Evolutionary conservation across 345 rosid species (phyloP).

Genomic region (Aquilaria yunnanensis): DNA sequence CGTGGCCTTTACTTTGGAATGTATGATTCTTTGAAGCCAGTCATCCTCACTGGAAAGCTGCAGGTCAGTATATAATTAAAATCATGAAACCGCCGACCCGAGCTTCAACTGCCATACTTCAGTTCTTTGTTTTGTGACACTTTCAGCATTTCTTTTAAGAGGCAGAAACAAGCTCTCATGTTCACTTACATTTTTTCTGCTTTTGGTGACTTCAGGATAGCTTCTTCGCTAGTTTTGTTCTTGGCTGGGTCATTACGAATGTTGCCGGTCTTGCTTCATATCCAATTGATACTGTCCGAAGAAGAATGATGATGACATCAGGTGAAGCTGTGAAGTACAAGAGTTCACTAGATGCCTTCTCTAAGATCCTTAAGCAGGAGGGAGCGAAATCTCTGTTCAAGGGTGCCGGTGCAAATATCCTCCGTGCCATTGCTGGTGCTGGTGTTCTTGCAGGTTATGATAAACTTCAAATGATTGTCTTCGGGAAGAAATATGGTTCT

Average conservation of each 20-base stretch:
- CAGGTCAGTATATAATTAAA: slow-evolving; percentile 19
- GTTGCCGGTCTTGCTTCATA: slow-evolving; percentile 44
- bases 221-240: slow-evolving; percentile 40
- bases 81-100: too few species aligned
- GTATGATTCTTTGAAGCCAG: slow-evolving; percentile 46
- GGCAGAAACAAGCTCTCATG: too few species aligned
- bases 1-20: slow-evolving; percentile 35
- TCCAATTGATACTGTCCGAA: slow-evolving; percentile 36
- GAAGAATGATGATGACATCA: slow-evolving; percentile 55
- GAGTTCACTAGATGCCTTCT: slow-evolving; percentile 29
- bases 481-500: slow-evolving; percentile 44
- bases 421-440: slow-evolving; percentile 41
- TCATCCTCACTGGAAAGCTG: slow-evolving; percentile 24
- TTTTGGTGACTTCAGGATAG: slow-evolving; percentile 28
- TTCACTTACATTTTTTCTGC: background rate
- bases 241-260: slow-evolving; percentile 39
- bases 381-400: slow-evolving; percentile 38
- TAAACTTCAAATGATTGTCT: slow-evolving; percentile 31
- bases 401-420: slow-evolving; percentile 48
- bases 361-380: slow-evolving; percentile 35
- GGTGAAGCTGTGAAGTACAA: slow-evolving; percentile 48
- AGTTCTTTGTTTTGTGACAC: too few species aligned
- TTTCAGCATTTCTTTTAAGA: too few species aligned
- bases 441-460: slow-evolving; percentile 48
- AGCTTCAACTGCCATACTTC: too few species aligned